Percentiles rank a stretch among this genome's conserved stretches.
Evolutionary conservation across 75 land plant species (phyloP).

Genomic region (Pseudotsuga menziesii): DNA sequence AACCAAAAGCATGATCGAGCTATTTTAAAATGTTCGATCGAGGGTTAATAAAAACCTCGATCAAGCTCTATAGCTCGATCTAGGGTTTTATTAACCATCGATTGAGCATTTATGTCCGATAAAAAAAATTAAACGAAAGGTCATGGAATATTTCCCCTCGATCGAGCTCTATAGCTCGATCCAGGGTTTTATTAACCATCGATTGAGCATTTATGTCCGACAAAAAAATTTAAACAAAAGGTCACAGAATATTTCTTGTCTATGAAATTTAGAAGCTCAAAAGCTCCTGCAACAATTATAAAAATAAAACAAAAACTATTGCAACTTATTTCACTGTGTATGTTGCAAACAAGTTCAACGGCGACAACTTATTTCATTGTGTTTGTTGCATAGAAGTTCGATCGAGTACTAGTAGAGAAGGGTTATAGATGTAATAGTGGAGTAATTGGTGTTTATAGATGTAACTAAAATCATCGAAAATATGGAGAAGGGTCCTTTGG

Average conservation of each 20-base stretch:
- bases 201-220: not conserved
- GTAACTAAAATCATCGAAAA: no score
- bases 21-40: no score
- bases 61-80: not conserved
- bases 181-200: not conserved
- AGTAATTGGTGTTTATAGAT: no score
- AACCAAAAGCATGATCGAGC: no score
- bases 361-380: not conserved
- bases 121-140: no score
- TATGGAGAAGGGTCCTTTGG: no score
- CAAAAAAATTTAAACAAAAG: no score
- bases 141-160: no score
- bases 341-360: not conserved
- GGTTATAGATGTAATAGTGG: not conserved
- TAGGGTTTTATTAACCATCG: no score
- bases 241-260: no score
- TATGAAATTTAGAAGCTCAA: no score
- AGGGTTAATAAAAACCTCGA: no score
- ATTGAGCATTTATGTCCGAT: not conserved
- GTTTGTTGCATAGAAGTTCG: not conserved
- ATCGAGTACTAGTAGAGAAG: not conserved
- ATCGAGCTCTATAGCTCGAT: conserved; percentile 31
- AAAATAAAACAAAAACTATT: not conserved
- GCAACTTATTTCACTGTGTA: not conserved
- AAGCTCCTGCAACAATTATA: rapidly evolving